A percentile compares a stretch with the other conserved stretches of the same genome.
These are phyloP conservation scores for Psophocarpus tetragonolobus DNA, from an alignment of 306 rosid species.

Conservation along the genomic window DNA sequence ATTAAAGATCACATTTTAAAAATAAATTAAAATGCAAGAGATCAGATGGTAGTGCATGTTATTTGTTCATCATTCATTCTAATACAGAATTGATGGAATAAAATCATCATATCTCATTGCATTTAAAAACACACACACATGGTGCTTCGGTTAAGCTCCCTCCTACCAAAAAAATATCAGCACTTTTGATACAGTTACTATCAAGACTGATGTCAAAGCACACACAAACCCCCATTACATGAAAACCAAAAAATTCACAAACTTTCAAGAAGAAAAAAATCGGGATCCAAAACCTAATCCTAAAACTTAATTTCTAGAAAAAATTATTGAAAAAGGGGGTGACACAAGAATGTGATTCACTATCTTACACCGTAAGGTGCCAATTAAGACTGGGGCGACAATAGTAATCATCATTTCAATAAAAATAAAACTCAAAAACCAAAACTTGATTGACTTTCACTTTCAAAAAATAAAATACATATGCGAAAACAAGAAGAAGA, in stretches of 20 bases:
- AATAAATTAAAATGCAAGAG: conserved; percentile 25
- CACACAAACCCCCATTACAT: background rate
- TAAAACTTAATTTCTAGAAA: too few species aligned
- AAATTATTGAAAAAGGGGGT: too few species aligned
- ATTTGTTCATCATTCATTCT: conserved; percentile 54
- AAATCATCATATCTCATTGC: conserved; percentile 62
- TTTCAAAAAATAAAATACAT: too few species aligned
- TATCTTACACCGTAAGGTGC: conserved; percentile 57
- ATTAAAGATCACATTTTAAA: background rate
- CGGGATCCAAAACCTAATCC: too few species aligned
- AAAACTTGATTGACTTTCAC: background rate
- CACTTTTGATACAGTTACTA: too few species aligned
- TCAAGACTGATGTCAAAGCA: too few species aligned
- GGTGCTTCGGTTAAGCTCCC: too few species aligned
- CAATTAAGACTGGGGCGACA: conserved; percentile 93
- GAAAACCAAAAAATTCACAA: too few species aligned
- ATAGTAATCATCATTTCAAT: conserved; percentile 50
- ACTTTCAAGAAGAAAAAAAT: background rate
- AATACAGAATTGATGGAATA: conserved; percentile 61
- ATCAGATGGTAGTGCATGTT: conserved; percentile 94
- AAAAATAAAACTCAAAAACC: background rate
- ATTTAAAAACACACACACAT: background rate
- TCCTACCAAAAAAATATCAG: too few species aligned
- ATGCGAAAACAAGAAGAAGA: background rate
- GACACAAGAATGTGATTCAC: conserved; percentile 72